Conservation (phyloP, 352 stramenopile species). For the Phytophthora pisi region DNA sequence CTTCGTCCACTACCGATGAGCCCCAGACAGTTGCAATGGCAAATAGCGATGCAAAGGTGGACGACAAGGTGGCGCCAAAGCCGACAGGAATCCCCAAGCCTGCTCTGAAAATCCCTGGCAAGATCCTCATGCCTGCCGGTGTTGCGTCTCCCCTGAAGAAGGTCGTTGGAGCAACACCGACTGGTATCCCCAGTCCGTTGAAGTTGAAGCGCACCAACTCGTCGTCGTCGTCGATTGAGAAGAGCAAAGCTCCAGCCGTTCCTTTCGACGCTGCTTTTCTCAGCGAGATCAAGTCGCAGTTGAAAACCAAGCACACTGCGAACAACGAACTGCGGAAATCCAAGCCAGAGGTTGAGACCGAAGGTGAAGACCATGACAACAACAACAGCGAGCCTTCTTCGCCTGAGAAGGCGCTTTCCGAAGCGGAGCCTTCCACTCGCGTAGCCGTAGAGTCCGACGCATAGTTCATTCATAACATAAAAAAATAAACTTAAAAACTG, state of each 20-base stretch:
- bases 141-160: constrained; percentile 39
- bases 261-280: constrained; percentile 63
- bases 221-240: constrained; percentile 38
- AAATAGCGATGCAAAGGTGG: constrained; percentile 6
- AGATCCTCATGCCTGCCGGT: constrained; percentile 45
- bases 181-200: constrained; percentile 36
- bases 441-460: constrained; percentile 22
- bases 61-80: constrained; percentile 25
- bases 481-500: constrained; percentile 1
- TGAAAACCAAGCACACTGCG: constrained; percentile 56
- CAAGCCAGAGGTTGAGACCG: constrained; percentile 30
- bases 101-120: constrained; percentile 45
- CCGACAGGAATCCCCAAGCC: constrained; percentile 35
- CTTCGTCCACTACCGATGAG: constrained; percentile 26
- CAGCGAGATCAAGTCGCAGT: constrained; percentile 60
- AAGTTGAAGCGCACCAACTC: constrained; percentile 30
- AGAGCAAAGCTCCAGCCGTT: constrained; percentile 32
- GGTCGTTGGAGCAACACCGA: constrained; percentile 14
- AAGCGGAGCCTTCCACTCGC: constrained; percentile 26
- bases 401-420: constrained; percentile 39
- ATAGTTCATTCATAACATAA: constrained; percentile 12
- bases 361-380: constrained; percentile 35
- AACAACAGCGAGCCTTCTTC: constrained; percentile 52
- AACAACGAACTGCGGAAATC: constrained; percentile 15
- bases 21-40: not conserved